Conservation (phyloP, 2,329 filamentous ascomycete species). For the Ceratocystis harringtonii region DNA sequence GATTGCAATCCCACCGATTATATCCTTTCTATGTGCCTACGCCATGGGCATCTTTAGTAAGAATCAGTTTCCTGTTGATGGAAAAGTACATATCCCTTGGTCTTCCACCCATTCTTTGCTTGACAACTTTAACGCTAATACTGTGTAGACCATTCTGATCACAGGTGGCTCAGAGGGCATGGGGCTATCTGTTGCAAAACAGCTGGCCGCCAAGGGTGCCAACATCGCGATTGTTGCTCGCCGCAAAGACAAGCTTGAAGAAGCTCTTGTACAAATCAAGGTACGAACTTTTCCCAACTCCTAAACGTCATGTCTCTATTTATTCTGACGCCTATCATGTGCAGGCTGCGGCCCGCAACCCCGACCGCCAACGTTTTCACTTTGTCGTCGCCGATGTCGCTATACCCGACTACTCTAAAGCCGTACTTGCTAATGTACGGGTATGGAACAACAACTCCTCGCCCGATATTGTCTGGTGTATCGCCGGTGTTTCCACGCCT, state of each 20-base stretch:
- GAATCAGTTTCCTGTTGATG: slow-evolving; percentile 70
- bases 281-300: slow-evolving; percentile 27
- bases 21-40: slow-evolving; percentile 26
- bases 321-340: slow-evolving; percentile 13
- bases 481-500: slow-evolving; percentile 61
- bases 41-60: slow-evolving; percentile 53
- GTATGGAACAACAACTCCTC: slow-evolving; percentile 59
- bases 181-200: slow-evolving; percentile 59
- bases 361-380: slow-evolving; percentile 60
- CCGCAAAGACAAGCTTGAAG: slow-evolving; percentile 55
- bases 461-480: slow-evolving; percentile 83
- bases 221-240: slow-evolving; percentile 77
- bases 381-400: slow-evolving; percentile 74
- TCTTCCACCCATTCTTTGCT: background rate
- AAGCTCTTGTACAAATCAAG: slow-evolving; percentile 48
- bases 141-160: slow-evolving; percentile 59
- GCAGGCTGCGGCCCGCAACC: slow-evolving; percentile 46
- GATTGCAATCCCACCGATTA: slow-evolving; percentile 22
- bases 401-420: slow-evolving; percentile 49
- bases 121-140: background rate
- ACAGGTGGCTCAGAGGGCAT: slow-evolving; percentile 90
- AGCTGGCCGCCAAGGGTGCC: slow-evolving; percentile 70
- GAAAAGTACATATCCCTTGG: slow-evolving; percentile 44
- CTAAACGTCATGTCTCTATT: background rate
- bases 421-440: slow-evolving; percentile 56